Percentiles rank a stretch among this genome's conserved stretches.
Evolutionary conservation across 345 rosid species (phyloP).

Genomic region (Brassica napus): Da-Ae NC_063449.1:36613001-36613500

Average conservation of each 20-base stretch:
- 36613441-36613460: too few species aligned
- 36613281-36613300: background rate
- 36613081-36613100: conserved; percentile 5
- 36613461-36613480: too few species aligned
- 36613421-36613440: background rate
- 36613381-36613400: conserved; percentile 31
- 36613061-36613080: conserved; percentile 25
- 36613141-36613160: too few species aligned
- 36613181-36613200: too few species aligned
- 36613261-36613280: background rate
- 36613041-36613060: background rate
- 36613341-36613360: too few species aligned
- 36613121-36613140: background rate
- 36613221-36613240: too few species aligned
- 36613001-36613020: conserved; percentile 29
- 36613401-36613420: conserved; percentile 14
- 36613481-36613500: too few species aligned
- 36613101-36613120: background rate
- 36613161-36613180: too few species aligned
- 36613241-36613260: too few species aligned
- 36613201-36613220: too few species aligned
- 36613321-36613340: background rate
- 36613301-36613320: conserved; percentile 3
- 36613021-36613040: background rate
- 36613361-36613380: background rate